Conservation (phyloP, 2,329 filamentous ascomycete species). For the Colletotrichum euphorbiae region DNA sequence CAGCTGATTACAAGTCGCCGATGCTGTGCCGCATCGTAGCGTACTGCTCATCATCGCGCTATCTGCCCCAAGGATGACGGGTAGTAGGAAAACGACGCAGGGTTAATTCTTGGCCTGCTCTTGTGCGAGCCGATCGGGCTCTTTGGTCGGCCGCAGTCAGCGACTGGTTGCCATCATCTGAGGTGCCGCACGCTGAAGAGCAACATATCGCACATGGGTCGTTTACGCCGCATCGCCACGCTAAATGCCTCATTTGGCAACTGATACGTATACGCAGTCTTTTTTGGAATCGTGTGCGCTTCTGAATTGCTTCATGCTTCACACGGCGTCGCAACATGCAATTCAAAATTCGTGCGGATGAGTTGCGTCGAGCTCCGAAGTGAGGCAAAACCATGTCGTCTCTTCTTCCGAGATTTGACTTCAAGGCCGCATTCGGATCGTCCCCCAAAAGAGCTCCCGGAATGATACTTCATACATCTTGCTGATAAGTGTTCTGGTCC, state of each 20-base stretch:
- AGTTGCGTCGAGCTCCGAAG: neutral
- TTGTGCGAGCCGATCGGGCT: neutral
- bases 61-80: neutral
- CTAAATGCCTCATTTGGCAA: neutral
- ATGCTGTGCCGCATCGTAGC: neutral
- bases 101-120: neutral
- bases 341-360: neutral
- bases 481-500: neutral
- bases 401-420: neutral
- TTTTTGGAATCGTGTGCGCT: neutral
- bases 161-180: neutral
- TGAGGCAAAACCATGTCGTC: slow-evolving; percentile 1
- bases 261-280: neutral
- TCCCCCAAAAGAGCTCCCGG: neutral
- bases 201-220: too few relatives aligned
- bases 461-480: neutral
- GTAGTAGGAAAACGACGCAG: neutral
- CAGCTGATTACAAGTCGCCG: neutral
- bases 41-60: neutral
- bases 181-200: too few relatives aligned
- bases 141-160: neutral
- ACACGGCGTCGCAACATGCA: neutral
- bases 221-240: neutral
- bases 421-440: neutral
- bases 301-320: too few relatives aligned